phyloP scores from a whole-genome alignment of 2,329 filamentous ascomycete genomes.

The Westerdykella aurantiaca region DNA sequence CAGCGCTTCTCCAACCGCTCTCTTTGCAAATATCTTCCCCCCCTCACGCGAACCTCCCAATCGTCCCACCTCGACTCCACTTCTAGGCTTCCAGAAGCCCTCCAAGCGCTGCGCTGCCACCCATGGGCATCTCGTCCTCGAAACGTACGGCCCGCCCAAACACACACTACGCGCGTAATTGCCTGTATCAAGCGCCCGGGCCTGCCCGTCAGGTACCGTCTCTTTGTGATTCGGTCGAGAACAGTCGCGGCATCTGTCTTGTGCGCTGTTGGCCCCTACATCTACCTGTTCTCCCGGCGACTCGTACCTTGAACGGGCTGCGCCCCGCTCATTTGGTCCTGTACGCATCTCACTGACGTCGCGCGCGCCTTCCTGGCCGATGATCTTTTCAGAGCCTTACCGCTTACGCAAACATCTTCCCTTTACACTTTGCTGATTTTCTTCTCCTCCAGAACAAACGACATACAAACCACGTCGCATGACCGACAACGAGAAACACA shows the following conservation, averaged over 20 bases:
- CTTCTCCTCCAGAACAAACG: background rate
- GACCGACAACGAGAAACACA: constrained; percentile 22
- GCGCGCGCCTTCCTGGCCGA: constrained; percentile 6
- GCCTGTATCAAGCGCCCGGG: constrained; percentile 10
- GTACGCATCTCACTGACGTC: constrained; percentile 7
- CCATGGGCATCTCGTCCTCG: constrained; percentile 23
- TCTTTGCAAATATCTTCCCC: constrained; percentile 23
- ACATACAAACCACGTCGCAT: constrained; percentile 23
- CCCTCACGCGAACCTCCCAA: constrained; percentile 12
- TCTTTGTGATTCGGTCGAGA: constrained; percentile 17
- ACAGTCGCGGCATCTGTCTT: constrained; percentile 11
- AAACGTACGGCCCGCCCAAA: constrained; percentile 16
- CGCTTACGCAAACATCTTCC: too few relatives aligned
- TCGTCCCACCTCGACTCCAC: constrained; percentile 11
- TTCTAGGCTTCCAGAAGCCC: constrained; percentile 25
- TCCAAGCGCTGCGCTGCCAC: constrained; percentile 16
- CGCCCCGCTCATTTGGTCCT: background rate
- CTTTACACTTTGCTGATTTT: background rate
- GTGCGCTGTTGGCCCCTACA: constrained; percentile 14
- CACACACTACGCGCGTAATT: background rate
- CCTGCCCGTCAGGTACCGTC: constrained; percentile 20
- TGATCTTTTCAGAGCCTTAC: too few relatives aligned
- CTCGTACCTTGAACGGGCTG: background rate
- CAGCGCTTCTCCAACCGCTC: constrained; percentile 33
- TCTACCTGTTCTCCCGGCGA: background rate